Conservation (phyloP, 306 rosid species). For the Cucurbita maxima region DNA sequence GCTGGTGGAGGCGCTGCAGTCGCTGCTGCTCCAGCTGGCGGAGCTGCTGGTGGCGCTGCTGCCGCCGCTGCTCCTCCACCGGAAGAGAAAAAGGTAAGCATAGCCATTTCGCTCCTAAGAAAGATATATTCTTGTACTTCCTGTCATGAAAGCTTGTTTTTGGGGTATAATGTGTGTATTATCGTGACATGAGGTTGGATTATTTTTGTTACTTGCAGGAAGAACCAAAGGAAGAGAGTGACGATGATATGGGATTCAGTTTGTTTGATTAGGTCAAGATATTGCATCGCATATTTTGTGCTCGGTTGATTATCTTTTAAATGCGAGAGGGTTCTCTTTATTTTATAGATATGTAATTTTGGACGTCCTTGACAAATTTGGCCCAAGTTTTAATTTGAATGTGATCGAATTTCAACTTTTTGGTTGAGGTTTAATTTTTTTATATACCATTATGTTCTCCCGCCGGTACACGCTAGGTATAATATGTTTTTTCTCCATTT, state of each 20-base stretch:
- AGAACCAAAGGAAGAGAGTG: slow-evolving; percentile 52
- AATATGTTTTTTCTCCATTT: no score
- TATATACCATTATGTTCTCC: neutral
- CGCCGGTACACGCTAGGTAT: neutral
- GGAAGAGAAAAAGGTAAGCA: slow-evolving; percentile 60
- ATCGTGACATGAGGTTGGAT: neutral
- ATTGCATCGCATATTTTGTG: neutral
- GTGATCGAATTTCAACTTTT: neutral
- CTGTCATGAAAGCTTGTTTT: neutral
- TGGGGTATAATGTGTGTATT: neutral
- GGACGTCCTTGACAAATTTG: neutral
- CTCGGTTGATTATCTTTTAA: neutral
- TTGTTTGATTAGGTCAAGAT: slow-evolving; percentile 29
- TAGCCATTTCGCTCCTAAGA: neutral
- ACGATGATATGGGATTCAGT: slow-evolving; percentile 51
- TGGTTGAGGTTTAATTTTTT: neutral
- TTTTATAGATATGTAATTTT: neutral
- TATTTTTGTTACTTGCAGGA: slow-evolving; percentile 16
- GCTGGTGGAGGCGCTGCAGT: slow-evolving; percentile 51
- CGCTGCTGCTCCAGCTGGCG: slow-evolving; percentile 31
- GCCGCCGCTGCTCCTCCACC: slow-evolving; percentile 45
- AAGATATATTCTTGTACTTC: no score
- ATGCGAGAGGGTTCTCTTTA: neutral
- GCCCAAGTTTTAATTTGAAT: neutral
- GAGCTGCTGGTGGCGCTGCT: slow-evolving; percentile 21